A percentile compares a stretch with the other conserved stretches of the same genome.
phyloP scores from a whole-genome alignment of 495 filamentous ascomycete species.

The Entonaema liquescens region DNA sequence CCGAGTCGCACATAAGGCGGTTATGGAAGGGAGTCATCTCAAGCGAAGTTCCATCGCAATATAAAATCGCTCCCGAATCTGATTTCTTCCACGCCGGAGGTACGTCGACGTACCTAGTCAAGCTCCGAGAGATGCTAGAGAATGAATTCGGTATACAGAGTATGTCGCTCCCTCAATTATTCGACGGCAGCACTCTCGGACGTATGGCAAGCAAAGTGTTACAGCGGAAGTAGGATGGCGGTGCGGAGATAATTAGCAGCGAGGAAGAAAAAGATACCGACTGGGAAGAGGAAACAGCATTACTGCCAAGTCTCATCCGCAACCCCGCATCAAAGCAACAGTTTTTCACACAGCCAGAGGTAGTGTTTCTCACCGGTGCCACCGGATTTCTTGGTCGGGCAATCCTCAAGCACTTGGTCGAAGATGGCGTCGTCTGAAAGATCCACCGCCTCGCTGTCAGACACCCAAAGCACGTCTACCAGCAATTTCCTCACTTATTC shows the following conservation, averaged over 20 bases:
- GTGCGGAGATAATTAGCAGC: not conserved
- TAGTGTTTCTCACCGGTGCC: constrained; percentile 45
- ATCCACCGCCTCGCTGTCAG: constrained; percentile 29
- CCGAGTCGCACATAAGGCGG: not conserved
- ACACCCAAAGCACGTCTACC: not conserved
- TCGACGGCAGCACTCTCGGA: constrained; percentile 42
- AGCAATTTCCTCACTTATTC: not conserved
- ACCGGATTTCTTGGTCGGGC: constrained; percentile 43
- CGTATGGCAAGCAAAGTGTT: constrained; percentile 41
- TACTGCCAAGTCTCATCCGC: not conserved
- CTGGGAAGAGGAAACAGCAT: constrained; percentile 42
- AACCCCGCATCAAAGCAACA: not conserved
- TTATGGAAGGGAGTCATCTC: constrained; percentile 25
- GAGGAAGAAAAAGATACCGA: constrained; percentile 8
- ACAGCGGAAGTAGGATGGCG: not conserved
- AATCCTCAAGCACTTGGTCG: constrained; percentile 26
- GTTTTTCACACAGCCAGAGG: not conserved
- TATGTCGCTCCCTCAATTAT: constrained; percentile 38
- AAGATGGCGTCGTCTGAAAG: constrained; percentile 12
- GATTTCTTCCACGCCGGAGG: constrained; percentile 56
- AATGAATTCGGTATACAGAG: constrained; percentile 10
- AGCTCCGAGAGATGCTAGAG: constrained; percentile 37
- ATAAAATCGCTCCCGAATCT: constrained; percentile 17
- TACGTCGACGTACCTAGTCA: constrained; percentile 47
- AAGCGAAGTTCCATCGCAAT: not conserved